Base-by-base conservation (phyloP, 1,139 yeast species). In the Eremothecium coryli region DNA sequence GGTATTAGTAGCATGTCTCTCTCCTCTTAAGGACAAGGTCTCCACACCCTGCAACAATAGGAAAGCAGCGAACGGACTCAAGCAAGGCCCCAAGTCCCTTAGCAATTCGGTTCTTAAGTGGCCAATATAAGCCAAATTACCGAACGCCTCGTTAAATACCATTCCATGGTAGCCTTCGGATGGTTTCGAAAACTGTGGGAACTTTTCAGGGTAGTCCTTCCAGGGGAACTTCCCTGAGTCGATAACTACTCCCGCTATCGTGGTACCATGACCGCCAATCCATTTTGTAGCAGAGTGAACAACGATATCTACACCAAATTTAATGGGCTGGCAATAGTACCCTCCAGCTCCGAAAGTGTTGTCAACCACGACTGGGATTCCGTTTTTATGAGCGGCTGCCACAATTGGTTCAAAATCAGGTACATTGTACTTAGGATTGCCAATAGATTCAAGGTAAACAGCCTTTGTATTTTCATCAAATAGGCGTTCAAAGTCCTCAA, bases 311-410 rank as follows among this genome's bases (percentile, higher is more conserved):
- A 85, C 97, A 46, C 97, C 97, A 52, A 73, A 82, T 43, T 80
- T 82, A 48, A 90, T 62, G 44, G 98, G 98, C 50, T 73, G 77
- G 42, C 85, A 71, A 51, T 82, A 72, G 68, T 64, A 86, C 33
- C 97, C 97, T 60, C 95, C 96, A 30, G 96, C 96, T 56, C 95
- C 97, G 52, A 88, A 88, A 20, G 98, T 90, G 73, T 90, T 90
- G 65, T 90, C 98, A 30, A 84, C 95, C 38, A 90, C 90, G 33
- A 90, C 76, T 36, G 96, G 95, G 38, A 88, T 70, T 39, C 96
- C 96, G 48, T 82, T 73, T 45, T 78, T 76, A 62, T 86, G 95
- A 33, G 95, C 95, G 34, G 84, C 66, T 23, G 70, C 77, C 35
- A 74, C 71, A 48, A 90, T 70, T 38, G 68, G 73, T 60, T 82